A percentile compares a stretch with the other conserved stretches of the same genome.
phyloP scores from a whole-genome alignment of 2,329 filamentous ascomycete genomes.

The Pseudomassariella vexata region DNA sequence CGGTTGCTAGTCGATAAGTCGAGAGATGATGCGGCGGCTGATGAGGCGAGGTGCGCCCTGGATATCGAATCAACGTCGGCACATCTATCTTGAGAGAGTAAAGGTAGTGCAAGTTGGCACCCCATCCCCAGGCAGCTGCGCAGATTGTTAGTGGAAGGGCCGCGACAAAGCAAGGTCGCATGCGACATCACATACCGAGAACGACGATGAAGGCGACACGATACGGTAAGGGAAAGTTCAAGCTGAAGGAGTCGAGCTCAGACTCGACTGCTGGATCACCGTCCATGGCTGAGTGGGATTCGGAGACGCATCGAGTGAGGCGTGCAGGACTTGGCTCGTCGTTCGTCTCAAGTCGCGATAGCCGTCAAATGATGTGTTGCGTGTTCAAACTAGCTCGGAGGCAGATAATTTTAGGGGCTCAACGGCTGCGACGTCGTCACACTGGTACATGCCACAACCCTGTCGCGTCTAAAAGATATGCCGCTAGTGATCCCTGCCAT shows the following conservation, averaged over 20 bases:
- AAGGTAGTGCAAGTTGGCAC: slow-evolving; percentile 83
- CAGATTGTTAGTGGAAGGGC: slow-evolving; percentile 7
- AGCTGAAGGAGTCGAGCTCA: slow-evolving; percentile 78
- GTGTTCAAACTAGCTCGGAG: too few species aligned
- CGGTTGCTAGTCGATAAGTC: slow-evolving; percentile 77
- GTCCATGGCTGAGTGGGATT: slow-evolving; percentile 49
- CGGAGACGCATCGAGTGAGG: slow-evolving; percentile 14
- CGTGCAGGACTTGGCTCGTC: too few species aligned
- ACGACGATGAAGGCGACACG: slow-evolving; percentile 82
- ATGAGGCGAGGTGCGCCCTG: slow-evolving; percentile 62
- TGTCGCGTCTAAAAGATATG: slow-evolving; percentile 5
- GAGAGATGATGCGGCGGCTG: slow-evolving; percentile 73
- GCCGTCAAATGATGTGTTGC: too few species aligned
- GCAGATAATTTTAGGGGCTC: too few species aligned
- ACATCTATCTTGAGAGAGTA: slow-evolving; percentile 78
- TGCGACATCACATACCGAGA: slow-evolving; percentile 55
- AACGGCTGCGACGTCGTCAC: too few species aligned
- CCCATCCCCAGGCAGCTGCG: slow-evolving; percentile 91
- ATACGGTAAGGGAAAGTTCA: slow-evolving; percentile 82
- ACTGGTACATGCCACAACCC: slow-evolving; percentile 10
- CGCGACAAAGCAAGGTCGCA: not conserved
- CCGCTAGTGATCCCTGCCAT: not conserved
- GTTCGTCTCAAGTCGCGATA: too few species aligned
- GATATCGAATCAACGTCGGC: slow-evolving; percentile 80
- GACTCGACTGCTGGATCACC: slow-evolving; percentile 66